Percentiles rank a stretch among this genome's conserved stretches.
Conservation (phyloP, 2,329 filamentous ascomycete genomes). For the Tolypocladium ovalisporum region DNA sequence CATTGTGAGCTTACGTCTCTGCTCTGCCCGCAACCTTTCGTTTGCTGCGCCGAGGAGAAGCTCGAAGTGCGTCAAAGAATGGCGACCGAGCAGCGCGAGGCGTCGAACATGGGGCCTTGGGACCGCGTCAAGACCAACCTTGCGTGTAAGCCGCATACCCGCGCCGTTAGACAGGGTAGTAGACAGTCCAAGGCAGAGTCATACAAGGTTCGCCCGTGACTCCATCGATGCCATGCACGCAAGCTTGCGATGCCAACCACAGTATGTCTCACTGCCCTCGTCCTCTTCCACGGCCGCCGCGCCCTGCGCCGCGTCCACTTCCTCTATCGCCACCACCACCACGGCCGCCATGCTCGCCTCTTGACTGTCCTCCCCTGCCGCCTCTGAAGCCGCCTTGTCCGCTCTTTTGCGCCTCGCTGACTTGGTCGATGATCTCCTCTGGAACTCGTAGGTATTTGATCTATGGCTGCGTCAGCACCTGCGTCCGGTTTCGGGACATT, state of each 20-base stretch:
- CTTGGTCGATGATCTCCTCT: slow-evolving; percentile 90
- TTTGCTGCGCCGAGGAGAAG: not conserved
- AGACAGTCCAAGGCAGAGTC: not conserved
- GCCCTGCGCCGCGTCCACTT: slow-evolving; percentile 27
- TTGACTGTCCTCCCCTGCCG: slow-evolving; percentile 47
- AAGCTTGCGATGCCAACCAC: slow-evolving; percentile 1
- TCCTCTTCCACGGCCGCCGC: slow-evolving; percentile 23
- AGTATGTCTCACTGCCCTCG: slow-evolving; percentile 17
- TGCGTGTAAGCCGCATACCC: not conserved
- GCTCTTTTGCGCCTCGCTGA: slow-evolving; percentile 82
- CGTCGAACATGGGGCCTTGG: not conserved
- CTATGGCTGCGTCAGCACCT: slow-evolving; percentile 32
- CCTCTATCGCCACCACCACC: slow-evolving; percentile 35
- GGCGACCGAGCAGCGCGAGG: not conserved
- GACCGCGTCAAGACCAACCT: not conserved
- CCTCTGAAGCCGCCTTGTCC: slow-evolving; percentile 54
- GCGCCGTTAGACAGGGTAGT: not conserved
- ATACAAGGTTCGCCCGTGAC: not conserved
- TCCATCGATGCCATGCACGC: not conserved
- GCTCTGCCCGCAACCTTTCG: not conserved
- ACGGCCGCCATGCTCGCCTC: slow-evolving; percentile 44
- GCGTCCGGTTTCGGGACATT: not conserved
- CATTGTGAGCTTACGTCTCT: not conserved
- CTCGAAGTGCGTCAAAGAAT: not conserved
- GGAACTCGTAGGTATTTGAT: slow-evolving; percentile 97